A percentile compares a stretch with the other conserved stretches of the same genome.
These are phyloP conservation scores for Neonectria ditissima DNA, from an alignment of 2,329 filamentous ascomycete species.

Conservation along the genomic window DNA sequence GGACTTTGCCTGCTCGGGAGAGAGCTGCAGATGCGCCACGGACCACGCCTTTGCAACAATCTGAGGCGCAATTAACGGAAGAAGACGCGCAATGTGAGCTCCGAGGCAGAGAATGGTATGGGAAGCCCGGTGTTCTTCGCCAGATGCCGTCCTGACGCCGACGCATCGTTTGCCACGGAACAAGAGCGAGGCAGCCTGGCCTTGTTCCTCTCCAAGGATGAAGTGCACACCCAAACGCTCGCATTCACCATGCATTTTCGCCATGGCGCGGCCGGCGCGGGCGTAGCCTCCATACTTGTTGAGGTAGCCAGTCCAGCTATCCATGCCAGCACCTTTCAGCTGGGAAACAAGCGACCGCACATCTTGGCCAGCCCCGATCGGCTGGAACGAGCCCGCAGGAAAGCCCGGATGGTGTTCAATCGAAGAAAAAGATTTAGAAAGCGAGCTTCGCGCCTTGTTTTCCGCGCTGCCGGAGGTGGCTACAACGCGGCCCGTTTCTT, in stretches of 20 bases:
- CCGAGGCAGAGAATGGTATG: conserved; percentile 64
- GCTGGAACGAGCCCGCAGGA: conserved; percentile 50
- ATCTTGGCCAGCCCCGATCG: conserved; percentile 54
- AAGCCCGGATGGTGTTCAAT: conserved; percentile 55
- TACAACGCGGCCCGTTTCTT: conserved; percentile 55
- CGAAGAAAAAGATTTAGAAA: conserved; percentile 48
- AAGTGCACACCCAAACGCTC: conserved; percentile 55
- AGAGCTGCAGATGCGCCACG: conserved; percentile 69
- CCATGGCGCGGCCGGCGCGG: conserved; percentile 64
- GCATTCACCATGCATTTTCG: conserved; percentile 57
- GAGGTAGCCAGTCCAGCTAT: conserved; percentile 70
- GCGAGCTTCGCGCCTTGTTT: conserved; percentile 58
- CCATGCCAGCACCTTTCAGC: conserved; percentile 55
- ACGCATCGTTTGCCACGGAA: conserved; percentile 9
- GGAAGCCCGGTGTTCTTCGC: conserved; percentile 34
- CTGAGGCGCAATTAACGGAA: conserved; percentile 60
- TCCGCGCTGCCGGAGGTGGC: conserved; percentile 60
- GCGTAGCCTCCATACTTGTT: conserved; percentile 68
- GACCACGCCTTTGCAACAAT: conserved; percentile 68
- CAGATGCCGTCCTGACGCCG: conserved; percentile 25
- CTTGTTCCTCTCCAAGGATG: conserved; percentile 43
- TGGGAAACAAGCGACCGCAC: conserved; percentile 54
- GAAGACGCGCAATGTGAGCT: conserved; percentile 58
- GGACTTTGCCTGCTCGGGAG: conserved; percentile 61
- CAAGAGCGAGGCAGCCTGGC: conserved; percentile 5